Evolutionary conservation across 2,329 filamentous ascomycete genomes (phyloP).

Genomic region (Pseudogymnoascus sp.): DNA sequence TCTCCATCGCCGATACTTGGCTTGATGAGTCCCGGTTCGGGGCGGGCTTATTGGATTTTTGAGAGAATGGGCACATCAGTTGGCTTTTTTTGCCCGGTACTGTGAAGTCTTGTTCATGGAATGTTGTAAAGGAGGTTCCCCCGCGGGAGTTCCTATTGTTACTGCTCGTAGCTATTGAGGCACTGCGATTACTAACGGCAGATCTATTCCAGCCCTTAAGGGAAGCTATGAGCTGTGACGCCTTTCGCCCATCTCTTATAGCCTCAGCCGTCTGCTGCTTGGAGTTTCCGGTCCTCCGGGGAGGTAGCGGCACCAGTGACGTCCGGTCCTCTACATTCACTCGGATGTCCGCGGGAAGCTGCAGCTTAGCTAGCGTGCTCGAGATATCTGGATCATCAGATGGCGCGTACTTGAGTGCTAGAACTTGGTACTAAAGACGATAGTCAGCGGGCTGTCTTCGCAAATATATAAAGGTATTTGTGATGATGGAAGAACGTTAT

Average conservation of each 20-base stretch:
- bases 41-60: conserved; percentile 16
- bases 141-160: conserved; percentile 35
- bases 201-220: conserved; percentile 38
- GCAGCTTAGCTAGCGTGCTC: conserved; percentile 58
- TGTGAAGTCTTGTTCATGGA: conserved; percentile 85
- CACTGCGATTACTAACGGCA: conserved; percentile 25
- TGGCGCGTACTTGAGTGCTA: conserved; percentile 62
- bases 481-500: conserved; percentile 34
- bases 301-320: conserved; percentile 27
- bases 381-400: conserved; percentile 54
- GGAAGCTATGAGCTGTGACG: conserved; percentile 45
- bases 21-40: conserved; percentile 20
- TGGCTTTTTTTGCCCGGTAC: conserved; percentile 72
- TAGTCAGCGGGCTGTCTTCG: background rate
- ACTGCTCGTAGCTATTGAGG: conserved; percentile 26
- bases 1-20: conserved; percentile 20
- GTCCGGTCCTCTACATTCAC: conserved; percentile 21
- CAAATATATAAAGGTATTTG: conserved; percentile 16
- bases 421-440: conserved; percentile 48
- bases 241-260: conserved; percentile 56
- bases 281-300: conserved; percentile 25
- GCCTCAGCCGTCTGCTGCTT: conserved; percentile 55
- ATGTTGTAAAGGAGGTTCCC: conserved; percentile 52
- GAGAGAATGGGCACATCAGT: conserved; percentile 70
- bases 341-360: conserved; percentile 45